Evolutionary conservation across 2,329 filamentous ascomycete species (phyloP).

Genomic region (Davidsoniella australis): DNA sequence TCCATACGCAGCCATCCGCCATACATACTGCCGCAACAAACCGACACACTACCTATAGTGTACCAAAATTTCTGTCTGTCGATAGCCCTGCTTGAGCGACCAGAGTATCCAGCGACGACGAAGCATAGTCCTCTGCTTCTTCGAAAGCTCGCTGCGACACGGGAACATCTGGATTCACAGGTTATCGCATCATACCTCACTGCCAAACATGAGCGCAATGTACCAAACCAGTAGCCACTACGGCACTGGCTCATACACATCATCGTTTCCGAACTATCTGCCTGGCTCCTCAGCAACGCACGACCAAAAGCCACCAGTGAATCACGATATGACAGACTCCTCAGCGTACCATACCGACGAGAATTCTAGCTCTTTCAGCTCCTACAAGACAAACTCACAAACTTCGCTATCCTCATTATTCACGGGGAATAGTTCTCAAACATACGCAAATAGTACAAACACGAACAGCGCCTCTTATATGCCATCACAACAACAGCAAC

Average conservation of each 20-base stretch:
- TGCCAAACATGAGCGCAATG: conserved; percentile 3
- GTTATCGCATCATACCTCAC: neutral
- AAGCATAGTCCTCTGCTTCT: no score
- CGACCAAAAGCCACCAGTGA: no score
- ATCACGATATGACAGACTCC: no score
- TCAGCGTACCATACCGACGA: neutral
- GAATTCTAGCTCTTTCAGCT: neutral
- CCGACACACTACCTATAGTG: no score
- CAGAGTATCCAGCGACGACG: no score
- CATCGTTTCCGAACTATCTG: conserved; percentile 3
- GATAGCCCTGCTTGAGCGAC: no score
- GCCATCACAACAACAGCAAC: conserved; percentile 4
- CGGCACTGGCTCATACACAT: conserved; percentile 2
- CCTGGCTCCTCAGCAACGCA: neutral
- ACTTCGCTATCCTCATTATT: no score
- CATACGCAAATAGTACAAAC: neutral
- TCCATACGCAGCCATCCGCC: no score
- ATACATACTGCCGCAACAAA: no score
- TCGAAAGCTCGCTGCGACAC: no score
- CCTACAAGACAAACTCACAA: neutral
- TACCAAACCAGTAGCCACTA: conserved; percentile 4
- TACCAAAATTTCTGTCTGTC: no score
- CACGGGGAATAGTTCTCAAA: neutral
- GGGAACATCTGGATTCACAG: no score
- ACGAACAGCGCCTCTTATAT: neutral